A percentile compares a stretch with the other conserved stretches of the same genome.
Evolutionary conservation across 2,329 filamentous ascomycete genomes (phyloP).

Genomic region (Microdochium bolleyi): DNA sequence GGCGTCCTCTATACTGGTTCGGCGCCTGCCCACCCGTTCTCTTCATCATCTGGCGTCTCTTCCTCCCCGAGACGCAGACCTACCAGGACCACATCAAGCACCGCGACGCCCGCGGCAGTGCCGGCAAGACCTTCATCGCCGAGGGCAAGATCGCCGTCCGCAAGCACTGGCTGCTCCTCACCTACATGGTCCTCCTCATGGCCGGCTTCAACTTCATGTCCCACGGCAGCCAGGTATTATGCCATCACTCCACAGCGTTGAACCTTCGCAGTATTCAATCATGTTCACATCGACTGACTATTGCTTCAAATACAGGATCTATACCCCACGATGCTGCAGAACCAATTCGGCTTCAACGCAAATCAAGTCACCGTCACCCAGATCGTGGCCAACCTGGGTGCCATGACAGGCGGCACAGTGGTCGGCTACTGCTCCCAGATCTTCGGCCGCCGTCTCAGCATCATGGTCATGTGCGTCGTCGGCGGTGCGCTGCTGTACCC

Average conservation of each 20-base stretch:
- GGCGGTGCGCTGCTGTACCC: conserved; percentile 78
- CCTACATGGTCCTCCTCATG: conserved; percentile 81
- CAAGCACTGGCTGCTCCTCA: conserved; percentile 71
- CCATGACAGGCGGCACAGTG: conserved; percentile 58
- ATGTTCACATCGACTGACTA: background rate
- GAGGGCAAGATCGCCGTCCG: conserved; percentile 75
- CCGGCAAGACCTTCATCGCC: conserved; percentile 59
- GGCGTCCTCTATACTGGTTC: conserved; percentile 88
- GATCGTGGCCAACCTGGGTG: conserved; percentile 64
- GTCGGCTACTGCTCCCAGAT: conserved; percentile 63
- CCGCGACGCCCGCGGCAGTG: conserved; percentile 45
- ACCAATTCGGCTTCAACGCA: conserved; percentile 42
- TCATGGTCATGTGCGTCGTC: conserved; percentile 53
- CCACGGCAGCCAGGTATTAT: conserved; percentile 51
- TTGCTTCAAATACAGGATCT: conserved; percentile 30
- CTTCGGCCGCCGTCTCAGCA: conserved; percentile 60
- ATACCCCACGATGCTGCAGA: conserved; percentile 52
- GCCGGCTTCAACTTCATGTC: conserved; percentile 90
- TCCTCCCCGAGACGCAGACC: conserved; percentile 69
- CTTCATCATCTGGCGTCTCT: conserved; percentile 71
- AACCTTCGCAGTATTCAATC: conserved; percentile 23
- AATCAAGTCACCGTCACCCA: conserved; percentile 61
- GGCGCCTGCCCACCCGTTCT: conserved; percentile 72
- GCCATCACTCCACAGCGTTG: conserved; percentile 38
- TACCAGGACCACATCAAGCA: conserved; percentile 61